Conservation (phyloP, 495 filamentous ascomycete genomes). For the Daldinia bambusicola region DNA sequence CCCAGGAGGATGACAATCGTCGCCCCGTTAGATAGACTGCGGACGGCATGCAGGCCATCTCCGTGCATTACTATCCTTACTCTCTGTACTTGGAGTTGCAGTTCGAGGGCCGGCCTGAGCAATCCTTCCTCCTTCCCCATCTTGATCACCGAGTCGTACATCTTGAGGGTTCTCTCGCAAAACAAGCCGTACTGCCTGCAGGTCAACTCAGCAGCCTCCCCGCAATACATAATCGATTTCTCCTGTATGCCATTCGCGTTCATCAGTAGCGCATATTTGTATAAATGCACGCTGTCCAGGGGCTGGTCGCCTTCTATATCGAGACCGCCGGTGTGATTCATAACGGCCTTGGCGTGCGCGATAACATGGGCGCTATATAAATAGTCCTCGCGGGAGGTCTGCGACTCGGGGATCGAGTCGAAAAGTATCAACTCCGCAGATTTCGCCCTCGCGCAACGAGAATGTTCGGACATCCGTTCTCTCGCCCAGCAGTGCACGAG, state of each 20-base stretch:
- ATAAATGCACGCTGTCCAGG: not conserved
- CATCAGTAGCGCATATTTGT: not conserved
- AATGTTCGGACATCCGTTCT: not conserved
- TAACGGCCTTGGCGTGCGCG: not conserved
- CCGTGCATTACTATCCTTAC: not conserved
- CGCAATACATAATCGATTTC: not conserved
- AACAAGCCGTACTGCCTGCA: not conserved
- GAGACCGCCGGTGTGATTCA: not conserved
- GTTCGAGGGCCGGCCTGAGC: not conserved
- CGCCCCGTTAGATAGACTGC: not conserved
- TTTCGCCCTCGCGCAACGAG: not conserved
- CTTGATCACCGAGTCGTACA: not conserved
- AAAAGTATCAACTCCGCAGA: conserved; percentile 1
- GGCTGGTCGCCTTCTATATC: not conserved
- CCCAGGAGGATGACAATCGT: not conserved
- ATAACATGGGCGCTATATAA: not conserved
- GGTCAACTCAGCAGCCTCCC: not conserved
- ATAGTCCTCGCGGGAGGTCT: not conserved
- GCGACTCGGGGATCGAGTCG: not conserved
- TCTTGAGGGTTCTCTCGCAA: not conserved
- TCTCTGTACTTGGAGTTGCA: not conserved
- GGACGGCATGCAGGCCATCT: not conserved
- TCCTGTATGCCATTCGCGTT: too few species aligned
- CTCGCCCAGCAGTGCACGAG: conserved; percentile 11
- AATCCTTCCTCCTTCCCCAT: not conserved